A percentile compares a stretch with the other conserved stretches of the same genome.
These are phyloP conservation scores for Aegle marmelos DNA, from an alignment of 345 rosid species.

Conservation along the genomic window DNA sequence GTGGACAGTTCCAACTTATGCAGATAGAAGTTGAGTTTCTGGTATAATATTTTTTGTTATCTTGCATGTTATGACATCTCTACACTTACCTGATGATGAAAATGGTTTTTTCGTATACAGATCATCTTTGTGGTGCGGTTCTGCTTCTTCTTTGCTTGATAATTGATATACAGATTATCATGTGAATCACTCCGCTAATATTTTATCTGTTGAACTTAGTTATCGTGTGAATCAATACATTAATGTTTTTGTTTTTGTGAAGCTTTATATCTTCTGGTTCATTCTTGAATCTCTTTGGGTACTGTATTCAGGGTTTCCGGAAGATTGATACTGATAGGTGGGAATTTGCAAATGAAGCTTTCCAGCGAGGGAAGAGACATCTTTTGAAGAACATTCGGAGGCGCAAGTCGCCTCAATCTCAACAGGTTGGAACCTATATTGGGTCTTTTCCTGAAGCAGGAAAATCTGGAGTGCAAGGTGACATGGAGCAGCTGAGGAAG, in stretches of 20 bases:
- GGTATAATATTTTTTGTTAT: conserved; percentile 12
- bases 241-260: background rate
- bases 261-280: conserved; percentile 13
- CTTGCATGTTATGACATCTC: conserved; percentile 6
- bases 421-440: conserved; percentile 47
- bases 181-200: background rate
- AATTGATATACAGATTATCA: conserved; percentile 1
- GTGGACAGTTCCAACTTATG: conserved; percentile 31
- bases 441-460: conserved; percentile 43
- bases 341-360: conserved; percentile 92
- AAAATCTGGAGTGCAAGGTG: conserved; percentile 49
- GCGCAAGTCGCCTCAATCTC: conserved; percentile 69
- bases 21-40: conserved; percentile 46
- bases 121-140: conserved; percentile 5
- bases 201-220: background rate
- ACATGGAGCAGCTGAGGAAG: conserved; percentile 57
- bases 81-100: conserved; percentile 3
- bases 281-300: conserved; percentile 30
- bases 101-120: background rate
- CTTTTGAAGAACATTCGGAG: conserved; percentile 82
- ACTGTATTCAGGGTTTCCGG: conserved; percentile 66
- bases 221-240: background rate
- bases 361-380: conserved; percentile 74
- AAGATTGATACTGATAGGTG: conserved; percentile 84
- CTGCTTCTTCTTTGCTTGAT: conserved; percentile 15